Percentiles rank a stretch among this genome's conserved stretches.
phyloP scores from a whole-genome alignment of 306 rosid genomes.

The Benincasa hispida region DNA sequence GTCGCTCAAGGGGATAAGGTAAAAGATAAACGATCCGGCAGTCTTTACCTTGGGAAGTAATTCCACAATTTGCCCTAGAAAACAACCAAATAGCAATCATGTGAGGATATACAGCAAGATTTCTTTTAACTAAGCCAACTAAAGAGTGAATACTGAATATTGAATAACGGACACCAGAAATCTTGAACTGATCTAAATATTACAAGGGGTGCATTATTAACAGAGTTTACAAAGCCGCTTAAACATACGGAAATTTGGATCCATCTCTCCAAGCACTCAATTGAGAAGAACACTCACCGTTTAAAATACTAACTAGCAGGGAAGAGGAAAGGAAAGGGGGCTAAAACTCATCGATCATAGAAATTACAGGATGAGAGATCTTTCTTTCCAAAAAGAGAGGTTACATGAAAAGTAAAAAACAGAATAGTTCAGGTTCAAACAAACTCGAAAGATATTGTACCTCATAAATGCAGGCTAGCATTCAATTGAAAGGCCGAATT shows the following conservation, averaged over 20 bases:
- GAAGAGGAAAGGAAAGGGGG: neutral
- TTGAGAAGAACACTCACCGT: neutral
- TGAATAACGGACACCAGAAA: neutral
- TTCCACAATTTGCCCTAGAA: slow-evolving; percentile 1
- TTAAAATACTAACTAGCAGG: neutral
- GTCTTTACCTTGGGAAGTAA: neutral
- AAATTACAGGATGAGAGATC: neutral
- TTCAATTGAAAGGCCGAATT: neutral
- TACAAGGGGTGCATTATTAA: neutral
- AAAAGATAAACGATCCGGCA: neutral
- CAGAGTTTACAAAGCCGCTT: neutral
- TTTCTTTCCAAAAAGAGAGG: neutral
- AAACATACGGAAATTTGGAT: neutral
- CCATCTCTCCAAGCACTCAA: neutral
- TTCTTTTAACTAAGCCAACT: neutral
- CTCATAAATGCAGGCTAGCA: slow-evolving; percentile 2
- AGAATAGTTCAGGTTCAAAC: neutral
- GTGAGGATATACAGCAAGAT: neutral
- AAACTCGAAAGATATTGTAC: neutral
- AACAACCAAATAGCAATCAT: neutral
- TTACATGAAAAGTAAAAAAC: neutral
- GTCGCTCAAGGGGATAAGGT: neutral
- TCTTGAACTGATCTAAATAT: neutral
- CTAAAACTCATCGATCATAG: neutral
- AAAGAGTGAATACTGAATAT: neutral